Base-by-base conservation (phyloP, 495 filamentous ascomycete genomes). In the Podospora anserina region DNA sequence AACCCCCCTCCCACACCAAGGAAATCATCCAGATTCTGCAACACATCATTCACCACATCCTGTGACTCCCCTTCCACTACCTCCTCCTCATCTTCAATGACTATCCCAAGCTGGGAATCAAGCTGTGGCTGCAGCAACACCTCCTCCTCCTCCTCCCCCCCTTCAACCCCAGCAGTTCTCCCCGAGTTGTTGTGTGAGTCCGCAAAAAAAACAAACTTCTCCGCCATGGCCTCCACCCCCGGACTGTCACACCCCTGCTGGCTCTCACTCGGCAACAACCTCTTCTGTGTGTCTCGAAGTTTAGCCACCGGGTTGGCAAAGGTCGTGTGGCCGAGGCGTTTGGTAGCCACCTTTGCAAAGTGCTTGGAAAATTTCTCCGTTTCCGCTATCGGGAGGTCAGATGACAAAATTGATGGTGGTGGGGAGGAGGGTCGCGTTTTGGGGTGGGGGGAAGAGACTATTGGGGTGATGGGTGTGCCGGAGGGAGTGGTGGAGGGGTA, bases 1-100 rank as follows among this genome's bases (percentile, higher is more conserved):
- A 58, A 58, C 20, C 66, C 69, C 9, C 73, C 34, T 0, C 70
- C 73, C 9, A 73, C 34, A 0, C 70, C 73, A 6, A 84, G 64
- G 59, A 82, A 83, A 5, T 83, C 77, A 61, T 77, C 55, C n/a
- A 58, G 2, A 20, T 58, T 58, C n/a, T 7, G 23, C 13, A 58
- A 1, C 9, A 58, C 55, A 7, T 58, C 55, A 5, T 9, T 4
- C n/a, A 58, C 55, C 6, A 9, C 16, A 18, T 58, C 55, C 39
- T 49, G 39, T 49, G 39, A 13, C 15, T 49, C 39, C 39, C 23
- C 55, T 26, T 58, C 18, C 55, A 7, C 55, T 5, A 20, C 7
- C 11, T 18, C 55, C 6, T 19, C 55, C 23, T n/a, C 55, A 58
- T 58, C 55, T 11, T 58, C 55, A 19, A 26, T 58, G 9, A 7